phyloP scores from a whole-genome alignment of 176 grass and related monocot genomes.

The Cenchrus purpureus region DNA sequence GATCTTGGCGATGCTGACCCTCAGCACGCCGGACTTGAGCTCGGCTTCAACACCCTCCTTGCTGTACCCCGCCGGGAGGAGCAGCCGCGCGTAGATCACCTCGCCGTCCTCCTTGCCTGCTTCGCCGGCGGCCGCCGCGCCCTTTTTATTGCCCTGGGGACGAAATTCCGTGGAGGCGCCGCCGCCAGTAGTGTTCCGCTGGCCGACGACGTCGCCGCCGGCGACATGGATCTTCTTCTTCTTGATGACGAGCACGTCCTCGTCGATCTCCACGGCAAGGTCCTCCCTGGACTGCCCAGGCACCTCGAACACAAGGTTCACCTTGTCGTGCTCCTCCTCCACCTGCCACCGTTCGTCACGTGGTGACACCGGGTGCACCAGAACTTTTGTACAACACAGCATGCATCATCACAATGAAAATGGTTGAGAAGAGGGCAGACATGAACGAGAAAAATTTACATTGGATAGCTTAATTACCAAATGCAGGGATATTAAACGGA shows the following conservation, averaged over 20 bases:
- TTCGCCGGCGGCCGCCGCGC: neutral
- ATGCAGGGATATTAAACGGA: constrained; percentile 33
- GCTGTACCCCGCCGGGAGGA: constrained; percentile 41
- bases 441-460: neutral
- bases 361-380: constrained; percentile 4
- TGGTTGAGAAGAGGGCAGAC: neutral
- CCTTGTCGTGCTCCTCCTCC: neutral
- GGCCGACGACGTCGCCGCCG: neutral
- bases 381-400: neutral
- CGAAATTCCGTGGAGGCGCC: neutral
- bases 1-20: neutral
- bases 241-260: constrained; percentile 48
- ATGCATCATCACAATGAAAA: neutral
- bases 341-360: constrained; percentile 41
- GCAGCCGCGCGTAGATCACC: constrained; percentile 40
- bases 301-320: constrained; percentile 40
- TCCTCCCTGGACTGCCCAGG: constrained; percentile 38
- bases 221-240: neutral
- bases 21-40: constrained; percentile 40
- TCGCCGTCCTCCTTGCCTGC: neutral
- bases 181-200: neutral
- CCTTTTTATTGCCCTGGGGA: neutral
- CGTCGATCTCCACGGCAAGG: constrained; percentile 45
- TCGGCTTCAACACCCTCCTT: constrained; percentile 20
- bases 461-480: neutral